Percentiles rank a stretch among this genome's conserved stretches.
These are phyloP conservation scores for Mycena albidolilacea DNA, from an alignment of 768 basidiomycete genomes.

Conservation along the genomic window DNA sequence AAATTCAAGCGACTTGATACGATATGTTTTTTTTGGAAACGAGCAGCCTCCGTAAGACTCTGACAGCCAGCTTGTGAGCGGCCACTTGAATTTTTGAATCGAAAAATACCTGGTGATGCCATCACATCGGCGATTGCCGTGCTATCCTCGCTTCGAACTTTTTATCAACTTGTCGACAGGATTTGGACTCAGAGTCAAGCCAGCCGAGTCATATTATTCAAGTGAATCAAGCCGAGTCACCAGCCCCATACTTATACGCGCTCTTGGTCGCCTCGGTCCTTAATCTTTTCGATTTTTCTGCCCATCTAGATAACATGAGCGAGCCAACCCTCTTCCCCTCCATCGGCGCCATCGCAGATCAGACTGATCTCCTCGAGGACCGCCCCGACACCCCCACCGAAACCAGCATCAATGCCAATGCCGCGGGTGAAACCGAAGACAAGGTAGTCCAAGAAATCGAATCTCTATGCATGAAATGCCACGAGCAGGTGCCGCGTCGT, in stretches of 20 bases:
- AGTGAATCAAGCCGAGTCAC: constrained; percentile 2
- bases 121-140: not conserved
- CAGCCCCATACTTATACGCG: constrained; percentile 7
- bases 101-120: not conserved
- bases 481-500: constrained; percentile 76
- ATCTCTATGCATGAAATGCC: constrained; percentile 95
- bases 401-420: constrained; percentile 60
- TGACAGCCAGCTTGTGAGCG: too few relatives aligned
- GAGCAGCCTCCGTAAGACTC: too few relatives aligned
- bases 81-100: too few relatives aligned
- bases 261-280: not conserved
- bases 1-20: too few relatives aligned
- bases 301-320: constrained; percentile 39
- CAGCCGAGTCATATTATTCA: not conserved
- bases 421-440: constrained; percentile 68
- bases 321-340: constrained; percentile 61
- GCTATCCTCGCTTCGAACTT: too few relatives aligned
- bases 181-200: not conserved
- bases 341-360: constrained; percentile 66
- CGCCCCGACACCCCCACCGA: constrained; percentile 52
- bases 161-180: not conserved
- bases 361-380: constrained; percentile 57
- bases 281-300: not conserved
- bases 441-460: constrained; percentile 87
- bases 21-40: too few relatives aligned